Conservation (phyloP, 352 stramenopile genomes). For the Phytophthora aleatoria region DNA sequence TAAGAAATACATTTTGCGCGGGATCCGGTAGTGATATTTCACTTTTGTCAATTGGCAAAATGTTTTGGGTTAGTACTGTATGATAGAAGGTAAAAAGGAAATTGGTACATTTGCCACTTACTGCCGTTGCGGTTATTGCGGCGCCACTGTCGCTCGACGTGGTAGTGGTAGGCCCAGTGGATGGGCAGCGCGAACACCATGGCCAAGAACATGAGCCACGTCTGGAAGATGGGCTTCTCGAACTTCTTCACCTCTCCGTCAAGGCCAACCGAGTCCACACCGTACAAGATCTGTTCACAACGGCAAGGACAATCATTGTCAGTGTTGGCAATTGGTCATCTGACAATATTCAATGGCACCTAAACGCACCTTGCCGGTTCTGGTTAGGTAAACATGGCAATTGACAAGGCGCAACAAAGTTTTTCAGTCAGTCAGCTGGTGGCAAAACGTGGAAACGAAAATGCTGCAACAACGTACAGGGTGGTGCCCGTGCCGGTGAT, state of each 20-base stretch:
- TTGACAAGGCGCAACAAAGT: constrained; percentile 2
- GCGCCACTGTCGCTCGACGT: constrained; percentile 76
- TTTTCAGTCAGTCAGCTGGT: constrained; percentile 8
- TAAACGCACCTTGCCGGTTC: constrained; percentile 65
- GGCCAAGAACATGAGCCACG: constrained; percentile 96
- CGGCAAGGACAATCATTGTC: background rate
- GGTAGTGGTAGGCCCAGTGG: constrained; percentile 88
- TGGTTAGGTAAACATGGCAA: constrained; percentile 23
- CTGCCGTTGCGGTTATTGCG: constrained; percentile 57
- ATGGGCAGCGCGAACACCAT: constrained; percentile 95
- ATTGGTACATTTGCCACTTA: constrained; percentile 38
- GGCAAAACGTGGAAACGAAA: background rate
- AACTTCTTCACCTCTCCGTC: constrained; percentile 92
- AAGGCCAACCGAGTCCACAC: constrained; percentile 87
- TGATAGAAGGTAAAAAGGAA: background rate
- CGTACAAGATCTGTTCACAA: constrained; percentile 90
- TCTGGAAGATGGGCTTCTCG: constrained; percentile 95
- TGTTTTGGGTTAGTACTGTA: background rate
- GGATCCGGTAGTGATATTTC: constrained; percentile 82
- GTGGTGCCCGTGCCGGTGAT: constrained; percentile 86
- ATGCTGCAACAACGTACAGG: constrained; percentile 51
- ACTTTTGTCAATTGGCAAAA: constrained; percentile 32
- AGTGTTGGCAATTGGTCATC: constrained; percentile 10
- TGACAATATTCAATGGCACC: background rate
- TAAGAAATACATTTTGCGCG: constrained; percentile 93